Evolutionary conservation across 2,329 filamentous ascomycete species (phyloP), one percentile per base, ranked within the genome.

Genomic region (Aureobasidium sp.): DNA sequence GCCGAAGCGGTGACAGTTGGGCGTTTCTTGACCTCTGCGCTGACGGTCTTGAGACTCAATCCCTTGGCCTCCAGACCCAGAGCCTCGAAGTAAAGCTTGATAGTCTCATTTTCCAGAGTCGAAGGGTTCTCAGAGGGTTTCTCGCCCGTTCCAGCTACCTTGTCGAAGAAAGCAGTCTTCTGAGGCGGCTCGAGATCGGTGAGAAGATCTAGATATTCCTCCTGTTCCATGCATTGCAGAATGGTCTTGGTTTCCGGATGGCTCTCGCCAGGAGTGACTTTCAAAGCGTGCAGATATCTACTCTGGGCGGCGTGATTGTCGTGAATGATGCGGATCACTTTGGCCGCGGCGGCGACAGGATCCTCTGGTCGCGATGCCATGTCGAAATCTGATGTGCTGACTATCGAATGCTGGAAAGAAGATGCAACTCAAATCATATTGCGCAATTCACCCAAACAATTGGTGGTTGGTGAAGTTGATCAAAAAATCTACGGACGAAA

Each of bases 151-250:
- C n/a, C 16, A 32, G 61, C 53, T 4, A 54, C 61, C 25, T 50
- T 58, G 30, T 36, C 27, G n/a, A 63, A 30, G 11, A 65, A 44
- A 21, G 30, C 27, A 15, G 44, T 2, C 47, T 63, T 63, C 21
- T 65, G 57, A n/a, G 44, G 5, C 30, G 45, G 10, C 15, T 50
- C 37, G 3, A 63, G 57, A 37, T 53, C 61, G 36, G 59, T 25
- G 15, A 65, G 47, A 3, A 63, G 29, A 27, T 65, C 63, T 16
- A 47, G 32, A 41, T 65, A 65, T 39, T 65, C 63, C 7, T 61
- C 39, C 29, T 42, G 53, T n/a, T 45, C 49, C 49, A 53, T 54
- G 9, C 21, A 30, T 37, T 49, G 49, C 5, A 61, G 42, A 10
- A 53, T n/a, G 7, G n/a, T 10, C 34, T 42, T 45, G 7, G 42